phyloP scores from a whole-genome alignment of 2,329 filamentous ascomycete species.

The Calycina herbarum region DNA sequence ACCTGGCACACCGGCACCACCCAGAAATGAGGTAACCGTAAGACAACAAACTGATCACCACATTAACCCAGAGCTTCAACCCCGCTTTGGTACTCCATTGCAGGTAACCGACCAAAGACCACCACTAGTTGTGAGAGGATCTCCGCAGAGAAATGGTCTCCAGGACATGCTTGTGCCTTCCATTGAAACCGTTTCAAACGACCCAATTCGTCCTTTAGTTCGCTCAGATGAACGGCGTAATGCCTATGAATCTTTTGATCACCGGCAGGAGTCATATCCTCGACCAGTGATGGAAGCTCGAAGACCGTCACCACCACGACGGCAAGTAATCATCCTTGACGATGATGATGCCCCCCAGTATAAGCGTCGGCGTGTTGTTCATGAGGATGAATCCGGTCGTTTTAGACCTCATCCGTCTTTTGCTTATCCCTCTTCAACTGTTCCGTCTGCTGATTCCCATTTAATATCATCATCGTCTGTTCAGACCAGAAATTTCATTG shows the following conservation, averaged over 20 bases:
- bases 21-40: slow-evolving; percentile 33
- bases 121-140: slow-evolving; percentile 35
- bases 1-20: slow-evolving; percentile 14
- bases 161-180: slow-evolving; percentile 38
- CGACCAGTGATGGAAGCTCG: slow-evolving; percentile 24
- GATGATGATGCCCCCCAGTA: slow-evolving; percentile 36
- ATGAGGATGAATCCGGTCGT: slow-evolving; percentile 32
- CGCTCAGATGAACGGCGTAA: slow-evolving; percentile 25
- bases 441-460: slow-evolving; percentile 30
- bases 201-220: slow-evolving; percentile 24
- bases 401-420: slow-evolving; percentile 30
- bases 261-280: slow-evolving; percentile 24
- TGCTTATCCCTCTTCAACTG: slow-evolving; percentile 25
- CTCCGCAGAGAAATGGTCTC: slow-evolving; percentile 29
- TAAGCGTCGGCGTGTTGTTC: slow-evolving; percentile 34
- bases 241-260: slow-evolving; percentile 20
- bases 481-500: slow-evolving; percentile 25
- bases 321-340: slow-evolving; percentile 35
- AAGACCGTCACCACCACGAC: slow-evolving; percentile 27
- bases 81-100: slow-evolving; percentile 21
- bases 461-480: slow-evolving; percentile 26
- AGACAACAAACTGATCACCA: slow-evolving; percentile 28
- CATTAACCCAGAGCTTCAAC: slow-evolving; percentile 26
- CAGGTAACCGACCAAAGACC: slow-evolving; percentile 27
- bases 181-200: slow-evolving; percentile 35